Evolutionary conservation across 2,329 filamentous ascomycete genomes (phyloP).

Genomic region (Beauveria asiatica): DNA sequence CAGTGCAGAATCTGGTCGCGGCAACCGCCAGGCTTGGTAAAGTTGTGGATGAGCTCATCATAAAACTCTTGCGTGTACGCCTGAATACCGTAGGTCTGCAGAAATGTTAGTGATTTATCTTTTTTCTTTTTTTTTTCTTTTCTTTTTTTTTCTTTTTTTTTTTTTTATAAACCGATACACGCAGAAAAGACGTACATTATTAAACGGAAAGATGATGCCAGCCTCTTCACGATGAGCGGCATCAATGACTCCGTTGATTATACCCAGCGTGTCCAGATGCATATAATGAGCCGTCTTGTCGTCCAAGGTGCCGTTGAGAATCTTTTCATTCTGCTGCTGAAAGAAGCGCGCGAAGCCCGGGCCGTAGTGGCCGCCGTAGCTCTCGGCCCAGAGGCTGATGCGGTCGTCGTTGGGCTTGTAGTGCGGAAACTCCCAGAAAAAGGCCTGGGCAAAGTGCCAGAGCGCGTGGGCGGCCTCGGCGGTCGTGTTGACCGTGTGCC

Average conservation of each 20-base stretch:
- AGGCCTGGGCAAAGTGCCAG: constrained; percentile 60
- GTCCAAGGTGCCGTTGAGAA: constrained; percentile 20
- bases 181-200: constrained; percentile 39
- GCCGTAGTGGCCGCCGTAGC: constrained; percentile 62
- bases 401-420: constrained; percentile 46
- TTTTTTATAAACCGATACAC: not conserved
- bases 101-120: not conserved
- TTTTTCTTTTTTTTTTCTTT: no score
- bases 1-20: constrained; percentile 44
- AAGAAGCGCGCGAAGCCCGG: constrained; percentile 51
- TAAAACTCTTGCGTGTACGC: constrained; percentile 40
- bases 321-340: constrained; percentile 53
- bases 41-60: constrained; percentile 21
- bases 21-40: constrained; percentile 37
- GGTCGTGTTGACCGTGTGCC: constrained; percentile 38
- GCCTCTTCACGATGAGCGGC: constrained; percentile 49
- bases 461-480: constrained; percentile 45
- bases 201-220: constrained; percentile 48
- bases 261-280: constrained; percentile 53
- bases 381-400: constrained; percentile 59
- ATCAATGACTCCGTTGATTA: constrained; percentile 64
- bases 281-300: constrained; percentile 39
- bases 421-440: constrained; percentile 48
- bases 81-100: constrained; percentile 46
- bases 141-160: no score